Conservation (phyloP, 352 stramenopile genomes). For the Globisporangium orthogonon region DNA sequence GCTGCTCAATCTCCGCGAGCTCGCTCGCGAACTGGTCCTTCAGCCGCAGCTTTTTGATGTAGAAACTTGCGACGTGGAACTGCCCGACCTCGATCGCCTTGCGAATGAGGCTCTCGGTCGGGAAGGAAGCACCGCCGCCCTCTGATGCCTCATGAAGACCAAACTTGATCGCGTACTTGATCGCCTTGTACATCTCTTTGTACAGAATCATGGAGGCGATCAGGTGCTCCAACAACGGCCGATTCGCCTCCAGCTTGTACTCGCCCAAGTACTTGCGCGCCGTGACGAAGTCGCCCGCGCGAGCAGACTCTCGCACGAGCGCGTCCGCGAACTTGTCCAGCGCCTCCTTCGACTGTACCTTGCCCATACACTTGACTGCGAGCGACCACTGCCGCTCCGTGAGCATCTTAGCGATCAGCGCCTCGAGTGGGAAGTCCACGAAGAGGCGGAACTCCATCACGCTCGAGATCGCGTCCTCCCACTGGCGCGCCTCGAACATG, state of each 20-base stretch:
- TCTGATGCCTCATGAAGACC: conserved; percentile 25
- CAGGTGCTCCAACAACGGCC: conserved; percentile 40
- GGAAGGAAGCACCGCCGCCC: conserved; percentile 12
- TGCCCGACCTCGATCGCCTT: conserved; percentile 55
- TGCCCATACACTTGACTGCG: conserved; percentile 78
- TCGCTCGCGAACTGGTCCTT: conserved; percentile 50
- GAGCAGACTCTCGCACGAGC: conserved; percentile 49
- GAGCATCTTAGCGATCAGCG: conserved; percentile 59
- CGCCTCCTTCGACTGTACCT: conserved; percentile 38
- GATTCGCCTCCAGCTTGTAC: conserved; percentile 62
- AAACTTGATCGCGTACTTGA: conserved; percentile 88
- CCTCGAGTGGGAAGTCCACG: conserved; percentile 59
- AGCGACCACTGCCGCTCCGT: conserved; percentile 60
- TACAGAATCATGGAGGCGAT: conserved; percentile 64
- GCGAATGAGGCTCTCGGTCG: conserved; percentile 41
- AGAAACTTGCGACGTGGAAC: conserved; percentile 65
- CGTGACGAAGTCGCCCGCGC: conserved; percentile 65
- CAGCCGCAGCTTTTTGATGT: conserved; percentile 79
- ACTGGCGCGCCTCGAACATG: conserved; percentile 64
- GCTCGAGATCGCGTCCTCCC: conserved; percentile 65
- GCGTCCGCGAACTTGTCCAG: conserved; percentile 38
- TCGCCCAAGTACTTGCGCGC: conserved; percentile 64
- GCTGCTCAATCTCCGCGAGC: conserved; percentile 48
- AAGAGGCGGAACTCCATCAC: conserved; percentile 75
- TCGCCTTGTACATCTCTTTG: conserved; percentile 81